These are phyloP conservation scores for Globisporangium spiculum DNA, from an alignment of 352 stramenopile species.

Conservation along the genomic window DNA sequence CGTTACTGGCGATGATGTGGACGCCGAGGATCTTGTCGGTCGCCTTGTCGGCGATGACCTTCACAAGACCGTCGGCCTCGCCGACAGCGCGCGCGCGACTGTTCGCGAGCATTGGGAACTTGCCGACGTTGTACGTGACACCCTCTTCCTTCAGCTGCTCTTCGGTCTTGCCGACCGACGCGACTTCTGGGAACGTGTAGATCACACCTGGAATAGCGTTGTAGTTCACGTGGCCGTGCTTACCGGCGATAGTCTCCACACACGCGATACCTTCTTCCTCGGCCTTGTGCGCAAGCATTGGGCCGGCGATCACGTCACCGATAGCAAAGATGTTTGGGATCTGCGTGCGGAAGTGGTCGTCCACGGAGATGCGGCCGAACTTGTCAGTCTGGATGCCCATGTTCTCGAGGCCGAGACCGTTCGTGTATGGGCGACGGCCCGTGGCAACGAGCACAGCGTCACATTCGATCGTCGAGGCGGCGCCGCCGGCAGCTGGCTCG, in stretches of 20 bases:
- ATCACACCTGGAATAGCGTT: constrained; percentile 98
- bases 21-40: constrained; percentile 98
- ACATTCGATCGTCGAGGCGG: constrained; percentile 57
- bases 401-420: constrained; percentile 94
- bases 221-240: constrained; percentile 99
- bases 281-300: constrained; percentile 99
- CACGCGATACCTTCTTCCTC: constrained; percentile 99
- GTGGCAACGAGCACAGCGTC: constrained; percentile 83
- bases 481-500: constrained; percentile 79
- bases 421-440: constrained; percentile 95
- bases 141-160: constrained; percentile 96
- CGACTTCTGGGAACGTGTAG: constrained; percentile 97
- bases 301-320: constrained; percentile 96
- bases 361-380: constrained; percentile 95
- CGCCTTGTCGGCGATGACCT: constrained; percentile 96
- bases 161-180: constrained; percentile 96
- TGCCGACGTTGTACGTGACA: constrained; percentile 95
- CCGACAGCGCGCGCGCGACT: constrained; percentile 93
- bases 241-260: constrained; percentile 96
- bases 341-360: constrained; percentile 96
- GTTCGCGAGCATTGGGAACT: constrained; percentile 98
- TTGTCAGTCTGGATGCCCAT: constrained; percentile 98
- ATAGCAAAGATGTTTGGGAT: constrained; percentile 96
- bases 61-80: constrained; percentile 96
- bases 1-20: constrained; percentile 99